These are phyloP conservation scores for Umbilicaria muhlenbergii DNA, from an alignment of 495 filamentous ascomycete genomes.

Conservation along the genomic window DNA sequence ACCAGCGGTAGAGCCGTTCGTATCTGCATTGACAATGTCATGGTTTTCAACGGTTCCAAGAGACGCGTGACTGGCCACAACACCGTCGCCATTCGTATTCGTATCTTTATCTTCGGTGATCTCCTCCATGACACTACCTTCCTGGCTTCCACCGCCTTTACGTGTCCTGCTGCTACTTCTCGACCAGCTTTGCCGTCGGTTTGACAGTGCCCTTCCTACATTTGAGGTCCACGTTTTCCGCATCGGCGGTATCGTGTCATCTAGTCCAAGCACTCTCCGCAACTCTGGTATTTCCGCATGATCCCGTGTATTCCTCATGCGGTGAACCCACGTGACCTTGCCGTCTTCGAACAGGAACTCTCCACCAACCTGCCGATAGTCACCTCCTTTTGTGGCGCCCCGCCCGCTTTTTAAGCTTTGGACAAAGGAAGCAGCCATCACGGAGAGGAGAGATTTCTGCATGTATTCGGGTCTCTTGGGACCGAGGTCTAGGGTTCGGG, in stretches of 20 bases:
- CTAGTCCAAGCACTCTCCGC: constrained; percentile 43
- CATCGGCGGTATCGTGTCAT: constrained; percentile 14
- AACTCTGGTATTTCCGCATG: constrained; percentile 56
- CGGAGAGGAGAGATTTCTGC: constrained; percentile 28
- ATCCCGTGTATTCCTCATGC: constrained; percentile 68
- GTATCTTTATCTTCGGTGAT: no score
- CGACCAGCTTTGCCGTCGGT: constrained; percentile 9
- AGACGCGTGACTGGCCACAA: no score
- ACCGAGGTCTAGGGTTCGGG: constrained; percentile 44
- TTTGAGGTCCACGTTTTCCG: constrained; percentile 1
- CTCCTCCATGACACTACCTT: no score
- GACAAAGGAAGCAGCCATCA: constrained; percentile 32
- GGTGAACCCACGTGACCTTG: constrained; percentile 61
- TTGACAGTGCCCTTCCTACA: not conserved
- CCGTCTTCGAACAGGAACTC: constrained; percentile 73
- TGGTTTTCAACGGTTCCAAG: no score
- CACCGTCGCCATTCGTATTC: no score
- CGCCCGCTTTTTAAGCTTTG: constrained; percentile 36
- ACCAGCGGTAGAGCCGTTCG: no score
- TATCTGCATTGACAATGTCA: no score
- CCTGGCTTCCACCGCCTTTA: no score
- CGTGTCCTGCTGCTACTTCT: not conserved
- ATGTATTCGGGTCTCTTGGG: constrained; percentile 48
- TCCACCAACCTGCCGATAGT: constrained; percentile 58
- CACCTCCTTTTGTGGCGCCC: constrained; percentile 48